These are phyloP conservation scores for Cyberlindnera suaveolens DNA, from an alignment of 805 yeast genomes.

Conservation along the genomic window DNA sequence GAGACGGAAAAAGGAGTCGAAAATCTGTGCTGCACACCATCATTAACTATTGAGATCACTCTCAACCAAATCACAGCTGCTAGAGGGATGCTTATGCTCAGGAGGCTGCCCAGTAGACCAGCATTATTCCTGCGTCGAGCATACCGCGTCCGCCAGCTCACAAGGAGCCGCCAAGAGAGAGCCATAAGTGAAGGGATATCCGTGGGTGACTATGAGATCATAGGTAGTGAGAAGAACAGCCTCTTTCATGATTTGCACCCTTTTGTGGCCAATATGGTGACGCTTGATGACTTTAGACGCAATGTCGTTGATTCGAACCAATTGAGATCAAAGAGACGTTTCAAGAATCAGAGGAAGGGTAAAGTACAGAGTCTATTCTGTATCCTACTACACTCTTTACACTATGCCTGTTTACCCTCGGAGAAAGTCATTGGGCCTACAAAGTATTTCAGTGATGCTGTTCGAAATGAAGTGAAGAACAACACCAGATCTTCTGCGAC, in stretches of 20 bases:
- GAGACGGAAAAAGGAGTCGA: too few relatives aligned
- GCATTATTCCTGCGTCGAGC: too few relatives aligned
- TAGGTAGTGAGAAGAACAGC: constrained; percentile 2
- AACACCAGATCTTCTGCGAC: background rate
- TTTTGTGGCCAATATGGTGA: constrained; percentile 7
- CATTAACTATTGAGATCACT: too few relatives aligned
- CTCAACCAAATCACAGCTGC: background rate
- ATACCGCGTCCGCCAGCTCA: too few relatives aligned
- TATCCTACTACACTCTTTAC: constrained; percentile 14
- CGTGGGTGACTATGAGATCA: constrained; percentile 8
- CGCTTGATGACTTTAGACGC: constrained; percentile 8
- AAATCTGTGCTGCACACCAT: too few relatives aligned
- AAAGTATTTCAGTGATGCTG: constrained; percentile 2
- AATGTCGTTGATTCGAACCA: constrained; percentile 6
- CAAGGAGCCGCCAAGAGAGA: background rate
- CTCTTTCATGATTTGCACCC: constrained; percentile 1
- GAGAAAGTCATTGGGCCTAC: constrained; percentile 1
- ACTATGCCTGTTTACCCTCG: constrained; percentile 6
- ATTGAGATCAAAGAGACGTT: constrained; percentile 1
- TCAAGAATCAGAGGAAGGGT: constrained; percentile 5
- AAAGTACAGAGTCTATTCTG: constrained; percentile 9
- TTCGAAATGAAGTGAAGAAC: constrained; percentile 1
- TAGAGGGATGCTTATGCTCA: background rate
- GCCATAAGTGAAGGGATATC: constrained; percentile 7
- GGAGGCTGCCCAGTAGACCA: background rate